Evolutionary conservation across 192 early-diverging fungal species (phyloP), one percentile per base, ranked within the genome.

Genomic region (Podila horticola): DNA sequence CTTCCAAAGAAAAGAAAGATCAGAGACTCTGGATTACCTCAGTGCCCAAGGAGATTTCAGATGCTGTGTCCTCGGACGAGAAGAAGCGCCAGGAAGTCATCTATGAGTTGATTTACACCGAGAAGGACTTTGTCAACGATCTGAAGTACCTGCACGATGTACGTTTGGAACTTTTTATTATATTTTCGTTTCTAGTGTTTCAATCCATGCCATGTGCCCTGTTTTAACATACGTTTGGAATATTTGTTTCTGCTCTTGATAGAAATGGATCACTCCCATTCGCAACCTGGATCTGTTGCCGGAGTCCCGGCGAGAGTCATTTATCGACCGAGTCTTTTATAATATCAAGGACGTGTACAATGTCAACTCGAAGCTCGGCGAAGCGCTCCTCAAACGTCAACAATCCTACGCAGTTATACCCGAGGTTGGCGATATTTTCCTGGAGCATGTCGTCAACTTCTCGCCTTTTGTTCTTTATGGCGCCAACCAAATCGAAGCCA

Each of bases 71-170:
- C 19, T 84, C 90, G 45, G 70, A 88, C 36, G 96, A 99, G 74
- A 89, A 92, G 62, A 94, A 95, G 71, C 90, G 97, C 0, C 97
- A 99, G 74, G 96, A 99, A 83, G 89, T 91, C 45, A 94, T 99
- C 74, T 97, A 92, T 74, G 97, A 99, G 84, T 69, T 98, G 57
- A 93, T 97, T 34, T 91, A 95, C 50, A 96, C 93, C 7, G 95
- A 99, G 74, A 91, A 92, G 67, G 94, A 97, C 74, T 99, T 95
- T 88, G 94, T 97, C 38, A 88, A 88, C 55, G 96, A 99, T 62
- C 84, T 99, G 48, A 91, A 90, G 62, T 89, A 94, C 36, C 83
- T 98, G 15, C 87, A 93, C 76, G 90, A 90, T 68, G 93, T 94
- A 84, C 36, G 79, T 63, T 22, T 26, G 13, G 38, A 26, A 2